Percentiles rank a stretch among this genome's conserved stretches.
phyloP scores from a whole-genome alignment of 192 early-diverging fungal genomes.

The Diversispora eburnea region DNA sequence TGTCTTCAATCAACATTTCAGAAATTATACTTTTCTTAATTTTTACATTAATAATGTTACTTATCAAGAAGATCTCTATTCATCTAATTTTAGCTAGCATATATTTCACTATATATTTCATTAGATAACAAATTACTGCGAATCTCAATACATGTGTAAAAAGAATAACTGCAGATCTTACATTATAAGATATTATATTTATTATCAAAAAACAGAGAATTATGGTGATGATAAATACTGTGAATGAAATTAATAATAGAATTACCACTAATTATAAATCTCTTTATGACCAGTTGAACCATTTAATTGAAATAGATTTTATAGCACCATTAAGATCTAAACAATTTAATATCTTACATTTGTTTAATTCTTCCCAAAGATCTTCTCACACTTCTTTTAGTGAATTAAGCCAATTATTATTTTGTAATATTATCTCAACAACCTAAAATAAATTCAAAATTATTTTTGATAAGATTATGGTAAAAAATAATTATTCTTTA shows the following conservation, averaged over 20 bases:
- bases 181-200: too few species aligned
- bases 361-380: too few species aligned
- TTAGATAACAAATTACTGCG: conserved; percentile 5
- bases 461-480: conserved; percentile 6
- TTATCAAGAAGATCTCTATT: conserved; percentile 7
- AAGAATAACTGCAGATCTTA: too few species aligned
- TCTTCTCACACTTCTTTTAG: too few species aligned
- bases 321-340: neutral
- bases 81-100: conserved; percentile 1
- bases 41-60: too few species aligned
- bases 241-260: neutral
- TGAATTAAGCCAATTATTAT: too few species aligned
- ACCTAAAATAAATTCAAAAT: neutral
- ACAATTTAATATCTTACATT: too few species aligned
- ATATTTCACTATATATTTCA: neutral
- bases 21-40: too few species aligned
- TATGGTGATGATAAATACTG: too few species aligned
- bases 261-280: conserved; percentile 4
- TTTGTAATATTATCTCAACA: neutral
- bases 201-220: too few species aligned
- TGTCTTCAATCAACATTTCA: too few species aligned
- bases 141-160: neutral
- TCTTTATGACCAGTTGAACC: neutral
- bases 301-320: neutral
- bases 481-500: neutral